phyloP scores from a whole-genome alignment of 2,329 filamentous ascomycete species.

The Davidsoniella neocaledoniae region DNA sequence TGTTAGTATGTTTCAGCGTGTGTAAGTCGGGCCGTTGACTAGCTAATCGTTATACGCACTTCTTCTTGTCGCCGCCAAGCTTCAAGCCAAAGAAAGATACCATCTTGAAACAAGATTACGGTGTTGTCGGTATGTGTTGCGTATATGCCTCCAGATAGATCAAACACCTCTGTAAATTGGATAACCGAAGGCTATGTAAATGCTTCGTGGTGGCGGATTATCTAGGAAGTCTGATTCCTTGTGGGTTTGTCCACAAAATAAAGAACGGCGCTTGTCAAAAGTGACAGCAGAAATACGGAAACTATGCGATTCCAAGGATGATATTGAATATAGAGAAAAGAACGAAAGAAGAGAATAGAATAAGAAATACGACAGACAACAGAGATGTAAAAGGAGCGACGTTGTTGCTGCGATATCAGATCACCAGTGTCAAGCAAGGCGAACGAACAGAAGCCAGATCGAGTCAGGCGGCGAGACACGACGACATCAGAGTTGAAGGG shows the following conservation, averaged over 20 bases:
- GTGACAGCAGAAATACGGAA: not conserved
- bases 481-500: not conserved
- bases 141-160: not conserved
- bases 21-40: not conserved
- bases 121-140: constrained; percentile 2
- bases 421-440: too few species aligned
- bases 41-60: constrained; percentile 24
- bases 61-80: constrained; percentile 39
- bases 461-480: not conserved
- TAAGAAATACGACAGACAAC: constrained; percentile 7
- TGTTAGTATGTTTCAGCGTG: not conserved
- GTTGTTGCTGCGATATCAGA: constrained; percentile 6
- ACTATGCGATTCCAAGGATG: not conserved
- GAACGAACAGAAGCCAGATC: not conserved
- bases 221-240: too few species aligned
- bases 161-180: not conserved
- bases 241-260: too few species aligned
- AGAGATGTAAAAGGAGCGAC: constrained; percentile 10
- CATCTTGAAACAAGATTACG: constrained; percentile 22
- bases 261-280: not conserved
- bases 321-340: not conserved
- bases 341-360: not conserved
- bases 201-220: too few species aligned
- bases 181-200: too few species aligned
- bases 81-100: constrained; percentile 43